Evolutionary conservation across 345 rosid species (phyloP).

Genomic region (Brassica nigra): DNA sequence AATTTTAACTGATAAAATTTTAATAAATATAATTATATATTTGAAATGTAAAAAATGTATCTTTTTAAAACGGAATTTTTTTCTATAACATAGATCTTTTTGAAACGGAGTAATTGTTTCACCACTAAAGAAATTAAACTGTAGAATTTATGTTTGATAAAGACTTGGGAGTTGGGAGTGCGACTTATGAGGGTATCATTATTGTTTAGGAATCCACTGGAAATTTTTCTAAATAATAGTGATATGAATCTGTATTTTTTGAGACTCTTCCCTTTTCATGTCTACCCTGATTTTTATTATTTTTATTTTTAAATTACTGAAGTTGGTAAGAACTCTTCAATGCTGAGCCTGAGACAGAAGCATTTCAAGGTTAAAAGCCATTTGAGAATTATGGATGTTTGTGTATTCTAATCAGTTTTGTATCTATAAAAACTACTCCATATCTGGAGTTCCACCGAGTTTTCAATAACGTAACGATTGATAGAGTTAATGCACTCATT

Average conservation of each 20-base stretch:
- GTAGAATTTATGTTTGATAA: conserved; percentile 19
- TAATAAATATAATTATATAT: no score
- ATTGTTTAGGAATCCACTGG: not conserved
- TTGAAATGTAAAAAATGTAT: no score
- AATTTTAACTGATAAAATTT: no score
- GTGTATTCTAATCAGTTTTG: not conserved
- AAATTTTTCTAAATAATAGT: no score
- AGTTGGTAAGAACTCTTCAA: no score
- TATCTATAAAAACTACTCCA: conserved; percentile 2
- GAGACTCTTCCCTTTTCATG: no score
- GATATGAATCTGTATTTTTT: not conserved
- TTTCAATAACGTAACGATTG: not conserved
- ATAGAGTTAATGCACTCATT: not conserved
- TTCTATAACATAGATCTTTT: no score
- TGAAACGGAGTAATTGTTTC: not conserved
- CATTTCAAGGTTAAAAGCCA: not conserved
- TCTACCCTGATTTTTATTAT: no score
- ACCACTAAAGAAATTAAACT: not conserved
- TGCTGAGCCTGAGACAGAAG: not conserved
- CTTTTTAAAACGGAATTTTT: no score
- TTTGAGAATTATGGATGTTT: not conserved
- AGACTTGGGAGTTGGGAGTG: not conserved
- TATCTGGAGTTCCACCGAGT: not conserved
- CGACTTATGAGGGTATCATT: not conserved
- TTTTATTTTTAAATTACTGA: no score